Evolutionary conservation across 2,329 filamentous ascomycete genomes (phyloP).

Genomic region (Monosporascus cannonballus): DNA sequence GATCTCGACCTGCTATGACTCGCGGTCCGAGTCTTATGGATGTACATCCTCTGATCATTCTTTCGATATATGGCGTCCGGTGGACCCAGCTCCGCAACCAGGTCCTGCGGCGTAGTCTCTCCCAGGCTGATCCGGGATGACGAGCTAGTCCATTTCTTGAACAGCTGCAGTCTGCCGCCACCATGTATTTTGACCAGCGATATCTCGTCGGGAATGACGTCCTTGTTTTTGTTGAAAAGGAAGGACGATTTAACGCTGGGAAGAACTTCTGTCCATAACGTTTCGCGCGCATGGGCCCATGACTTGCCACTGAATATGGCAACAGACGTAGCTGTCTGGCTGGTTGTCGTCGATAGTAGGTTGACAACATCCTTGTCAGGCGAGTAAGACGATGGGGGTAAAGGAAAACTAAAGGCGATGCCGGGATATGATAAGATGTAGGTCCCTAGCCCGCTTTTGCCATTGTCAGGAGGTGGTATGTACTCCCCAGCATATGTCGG

Average conservation of each 20-base stretch:
- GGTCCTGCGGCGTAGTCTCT: conserved; percentile 84
- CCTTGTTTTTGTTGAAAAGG: conserved; percentile 64
- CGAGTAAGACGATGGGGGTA: conserved; percentile 69
- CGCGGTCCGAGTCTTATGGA: conserved; percentile 60
- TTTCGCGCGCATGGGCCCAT: conserved; percentile 76
- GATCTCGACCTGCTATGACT: conserved; percentile 46
- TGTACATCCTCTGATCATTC: conserved; percentile 81
- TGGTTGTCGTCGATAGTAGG: conserved; percentile 71
- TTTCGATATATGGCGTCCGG: conserved; percentile 93
- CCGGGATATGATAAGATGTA: conserved; percentile 95
- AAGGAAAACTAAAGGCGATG: conserved; percentile 84
- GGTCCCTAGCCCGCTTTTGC: conserved; percentile 51
- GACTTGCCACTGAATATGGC: conserved; percentile 86
- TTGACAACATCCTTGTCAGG: conserved; percentile 76
- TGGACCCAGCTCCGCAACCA: conserved; percentile 84
- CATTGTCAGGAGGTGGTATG: conserved; percentile 52
- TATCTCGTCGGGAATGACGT: conserved; percentile 82
- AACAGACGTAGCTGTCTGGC: conserved; percentile 75
- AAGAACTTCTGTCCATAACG: conserved; percentile 69
- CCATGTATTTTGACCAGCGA: conserved; percentile 74
- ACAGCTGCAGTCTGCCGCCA: conserved; percentile 70
- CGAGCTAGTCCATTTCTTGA: conserved; percentile 62
- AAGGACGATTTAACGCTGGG: conserved; percentile 68
- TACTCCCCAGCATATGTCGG: conserved; percentile 94
- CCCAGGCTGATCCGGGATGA: conserved; percentile 70